Evolutionary conservation across 345 rosid genomes (phyloP), one percentile per base, ranked within the genome.

Genomic region (Populus nigra): DNA sequence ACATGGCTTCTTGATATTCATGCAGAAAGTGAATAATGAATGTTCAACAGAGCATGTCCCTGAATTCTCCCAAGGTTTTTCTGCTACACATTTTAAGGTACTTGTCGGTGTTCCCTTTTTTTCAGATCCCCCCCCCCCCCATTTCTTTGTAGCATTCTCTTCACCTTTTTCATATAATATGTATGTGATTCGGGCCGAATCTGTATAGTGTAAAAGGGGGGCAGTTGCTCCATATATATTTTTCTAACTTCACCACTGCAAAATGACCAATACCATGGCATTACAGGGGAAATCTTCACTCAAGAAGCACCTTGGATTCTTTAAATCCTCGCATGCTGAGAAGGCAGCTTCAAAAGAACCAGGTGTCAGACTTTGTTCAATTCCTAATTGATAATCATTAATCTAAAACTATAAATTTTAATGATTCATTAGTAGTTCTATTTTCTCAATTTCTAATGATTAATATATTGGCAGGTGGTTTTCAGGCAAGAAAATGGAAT

Each of bases 41-140:
- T 78, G 76, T 82, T 72, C 90, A 68, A 71, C 31, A 65, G 85
- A 83, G 25, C 77, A 85, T 71, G 85, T 67, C 36, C 77, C 76
- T 77, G 88, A 83, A 68, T 78, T 77, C 50, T 86, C 92, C 77
- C 88, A 83, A 45, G 88, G 86, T 41, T 85, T 69, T 80, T 86
- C 92, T 22, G 85, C 84, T 29, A 86, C 87, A 74, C 85, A 86
- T 79, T 76, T 59, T 38, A 83, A 88, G 85, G 90, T 88, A 85
- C 72, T 45, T 36, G 18, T 38, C 31, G 20, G 27, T 23, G 9
- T 33, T 6, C 15, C 4, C 11, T 59, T 59, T 55, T 55, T 53
- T 18, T 2, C 57, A 18, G n/a, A 53, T 53, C 25, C 7, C 11
- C 25, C 6, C 22, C 7, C 11, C 27, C 12, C 27, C 12, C 13